Percentiles rank a stretch among this genome's conserved stretches.
Conservation (phyloP, 257 asterid genomes). For the Solanum etuberosum region DNA sequence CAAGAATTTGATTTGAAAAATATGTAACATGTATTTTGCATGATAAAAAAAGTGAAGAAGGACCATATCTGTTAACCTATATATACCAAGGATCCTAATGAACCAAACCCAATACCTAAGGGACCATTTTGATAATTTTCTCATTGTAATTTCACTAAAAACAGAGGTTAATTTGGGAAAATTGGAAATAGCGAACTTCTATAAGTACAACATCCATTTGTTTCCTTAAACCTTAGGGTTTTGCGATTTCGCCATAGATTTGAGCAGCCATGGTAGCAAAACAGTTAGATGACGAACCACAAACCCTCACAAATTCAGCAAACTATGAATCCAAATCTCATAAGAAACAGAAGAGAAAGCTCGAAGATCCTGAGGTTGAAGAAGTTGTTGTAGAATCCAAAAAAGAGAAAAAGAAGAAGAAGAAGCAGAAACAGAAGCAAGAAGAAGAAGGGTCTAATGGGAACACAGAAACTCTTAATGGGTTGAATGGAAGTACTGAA, state of each 20-base stretch:
- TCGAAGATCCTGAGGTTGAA: conserved; percentile 16
- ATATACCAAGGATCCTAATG: not conserved
- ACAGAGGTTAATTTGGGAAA: not conserved
- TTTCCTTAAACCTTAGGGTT: conserved; percentile 2
- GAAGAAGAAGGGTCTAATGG: not conserved
- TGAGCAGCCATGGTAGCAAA: conserved; percentile 6
- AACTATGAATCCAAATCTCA: conserved; percentile 26
- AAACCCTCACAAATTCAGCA: conserved; percentile 18
- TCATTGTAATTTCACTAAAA: not conserved
- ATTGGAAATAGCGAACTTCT: not conserved
- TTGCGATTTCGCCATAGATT: not conserved
- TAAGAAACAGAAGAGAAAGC: conserved; percentile 60
- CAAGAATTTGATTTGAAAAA: too few species aligned
- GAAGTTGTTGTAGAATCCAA: conserved; percentile 13
- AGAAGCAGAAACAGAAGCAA: conserved; percentile 7
- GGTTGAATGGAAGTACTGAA: conserved; percentile 8
- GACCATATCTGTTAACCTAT: not conserved
- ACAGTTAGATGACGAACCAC: not conserved
- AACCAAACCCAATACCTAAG: not conserved
- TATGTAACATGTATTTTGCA: too few species aligned
- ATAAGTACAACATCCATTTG: not conserved
- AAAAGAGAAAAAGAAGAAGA: conserved; percentile 25
- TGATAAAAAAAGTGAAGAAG: not conserved
- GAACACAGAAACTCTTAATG: not conserved
- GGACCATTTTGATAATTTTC: not conserved